Base-by-base conservation (phyloP, 352 stramenopile genomes). In the Phytophthora parvispora region DNA sequence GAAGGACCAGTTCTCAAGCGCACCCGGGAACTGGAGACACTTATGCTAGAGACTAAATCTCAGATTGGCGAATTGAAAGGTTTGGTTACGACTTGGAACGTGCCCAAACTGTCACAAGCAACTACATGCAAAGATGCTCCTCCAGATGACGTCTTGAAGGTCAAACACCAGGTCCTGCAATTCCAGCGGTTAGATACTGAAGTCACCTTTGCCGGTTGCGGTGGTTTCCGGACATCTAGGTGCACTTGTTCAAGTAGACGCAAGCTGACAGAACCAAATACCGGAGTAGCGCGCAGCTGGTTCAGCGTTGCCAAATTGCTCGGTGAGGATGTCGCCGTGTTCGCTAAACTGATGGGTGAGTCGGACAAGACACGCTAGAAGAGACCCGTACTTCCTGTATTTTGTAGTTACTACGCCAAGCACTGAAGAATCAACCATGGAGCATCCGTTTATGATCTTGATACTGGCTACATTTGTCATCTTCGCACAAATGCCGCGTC, bases 211-310 rank as follows among this genome's bases (percentile, higher is more conserved):
- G 47, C 47, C 24, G 32, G 16, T 34, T 53, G 47, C 34, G 36
- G 47, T 45, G 27, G 29, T 12, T 42, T 47, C 42, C 56, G 1
- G 42, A 63, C 15, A 22, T 24, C 12, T 48, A 42, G 29, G 18
- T 64, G 20, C 56, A 55, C 16, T 54, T 43, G 43, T 64, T 64
- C 56, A 64, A 63, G 13, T 60, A 34, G 22, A 49, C 56, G 38
- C 15, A 53, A 54, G 40, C 28, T 8, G 56, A 64, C 2, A 20
- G 56, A 20, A 15, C 10, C 13, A 47, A n/a, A 6, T 29, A 28
- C 56, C 13, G 43, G 29, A n/a, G 13, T 55, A 4, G 25, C 56
- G 3, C 43, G 42, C 1, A 64, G 42, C 43, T 55, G 56, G 29
- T 64, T 36, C 43, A 54, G 42, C 18, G 56, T 55, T 20, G 43